A percentile compares a stretch with the other conserved stretches of the same genome.
These are phyloP conservation scores for Beauveria scarabaeidicola DNA, from an alignment of 2,329 filamentous ascomycete genomes.

Conservation along the genomic window DNA sequence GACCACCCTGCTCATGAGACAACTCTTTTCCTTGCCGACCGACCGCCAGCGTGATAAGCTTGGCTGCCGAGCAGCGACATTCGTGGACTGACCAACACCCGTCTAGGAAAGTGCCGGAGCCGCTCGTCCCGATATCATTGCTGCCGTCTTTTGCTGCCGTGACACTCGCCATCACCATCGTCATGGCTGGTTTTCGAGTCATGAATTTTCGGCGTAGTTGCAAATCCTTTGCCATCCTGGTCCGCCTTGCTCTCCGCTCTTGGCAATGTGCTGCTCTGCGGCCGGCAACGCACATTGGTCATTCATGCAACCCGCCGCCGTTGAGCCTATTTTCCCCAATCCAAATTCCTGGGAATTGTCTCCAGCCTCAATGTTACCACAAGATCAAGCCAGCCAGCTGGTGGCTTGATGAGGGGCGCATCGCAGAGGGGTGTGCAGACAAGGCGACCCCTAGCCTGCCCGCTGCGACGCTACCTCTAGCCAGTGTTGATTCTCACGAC, in stretches of 20 bases:
- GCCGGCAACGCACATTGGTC: background rate
- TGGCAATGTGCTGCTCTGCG: background rate
- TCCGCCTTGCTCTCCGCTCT: background rate
- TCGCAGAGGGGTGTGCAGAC: constrained; percentile 10
- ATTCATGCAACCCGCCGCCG: background rate
- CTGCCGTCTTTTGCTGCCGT: background rate
- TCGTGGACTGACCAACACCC: background rate
- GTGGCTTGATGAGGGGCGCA: constrained; percentile 11
- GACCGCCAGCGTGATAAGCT: constrained; percentile 3
- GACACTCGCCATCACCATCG: too few relatives aligned
- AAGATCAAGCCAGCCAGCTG: constrained; percentile 9
- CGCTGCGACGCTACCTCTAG: background rate
- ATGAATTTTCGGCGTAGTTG: background rate
- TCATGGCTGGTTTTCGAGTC: background rate
- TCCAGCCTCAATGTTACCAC: constrained; percentile 12
- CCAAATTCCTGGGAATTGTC: constrained; percentile 11
- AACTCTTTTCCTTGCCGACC: background rate
- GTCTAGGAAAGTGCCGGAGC: background rate
- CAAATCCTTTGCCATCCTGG: background rate
- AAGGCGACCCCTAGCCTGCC: constrained; percentile 5
- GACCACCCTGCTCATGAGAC: background rate
- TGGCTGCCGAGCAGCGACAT: background rate
- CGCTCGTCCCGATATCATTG: background rate
- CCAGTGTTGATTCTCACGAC: background rate
- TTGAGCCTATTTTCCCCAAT: background rate